These are phyloP conservation scores for Echinochloa phyllopogon DNA, from an alignment of 176 grass and related monocot genomes.

Conservation along the genomic window DNA sequence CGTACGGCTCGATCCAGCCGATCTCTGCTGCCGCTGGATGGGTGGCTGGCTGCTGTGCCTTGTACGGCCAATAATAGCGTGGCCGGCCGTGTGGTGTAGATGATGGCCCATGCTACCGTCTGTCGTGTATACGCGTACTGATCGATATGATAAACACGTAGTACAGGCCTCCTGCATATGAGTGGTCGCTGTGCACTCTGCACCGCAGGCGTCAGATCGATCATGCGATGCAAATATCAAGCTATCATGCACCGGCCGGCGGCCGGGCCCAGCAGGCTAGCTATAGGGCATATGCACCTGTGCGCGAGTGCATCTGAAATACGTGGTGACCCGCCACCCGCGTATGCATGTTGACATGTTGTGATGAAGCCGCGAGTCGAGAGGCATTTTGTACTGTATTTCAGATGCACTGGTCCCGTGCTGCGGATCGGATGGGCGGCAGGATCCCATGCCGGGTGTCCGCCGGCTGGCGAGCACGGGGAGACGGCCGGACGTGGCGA, in stretches of 20 bases:
- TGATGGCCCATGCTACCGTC: neutral
- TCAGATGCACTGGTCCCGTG: neutral
- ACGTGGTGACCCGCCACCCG: conserved; percentile 22
- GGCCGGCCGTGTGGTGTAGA: neutral
- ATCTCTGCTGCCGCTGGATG: neutral
- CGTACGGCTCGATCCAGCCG: neutral
- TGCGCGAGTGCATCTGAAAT: neutral
- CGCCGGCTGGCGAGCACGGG: conserved; percentile 40
- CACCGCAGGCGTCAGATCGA: neutral
- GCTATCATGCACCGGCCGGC: conserved; percentile 7
- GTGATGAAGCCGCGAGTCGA: too few species aligned
- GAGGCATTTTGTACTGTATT: too few species aligned
- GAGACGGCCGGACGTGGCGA: conserved; percentile 26
- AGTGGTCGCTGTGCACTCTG: neutral
- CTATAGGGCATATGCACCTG: neutral
- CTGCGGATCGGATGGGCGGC: conserved; percentile 17
- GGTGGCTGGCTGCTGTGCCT: neutral
- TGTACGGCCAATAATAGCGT: conserved; percentile 17
- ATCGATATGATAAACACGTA: neutral
- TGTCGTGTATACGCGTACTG: neutral
- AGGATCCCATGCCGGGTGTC: conserved; percentile 33
- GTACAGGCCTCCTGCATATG: neutral
- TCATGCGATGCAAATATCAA: conserved; percentile 14
- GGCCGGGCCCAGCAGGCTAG: neutral
- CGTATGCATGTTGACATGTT: neutral